A percentile compares a stretch with the other conserved stretches of the same genome.
These are phyloP conservation scores for Yarrowia osloensis DNA, from an alignment of 805 yeast genomes.

Conservation along the genomic window DNA sequence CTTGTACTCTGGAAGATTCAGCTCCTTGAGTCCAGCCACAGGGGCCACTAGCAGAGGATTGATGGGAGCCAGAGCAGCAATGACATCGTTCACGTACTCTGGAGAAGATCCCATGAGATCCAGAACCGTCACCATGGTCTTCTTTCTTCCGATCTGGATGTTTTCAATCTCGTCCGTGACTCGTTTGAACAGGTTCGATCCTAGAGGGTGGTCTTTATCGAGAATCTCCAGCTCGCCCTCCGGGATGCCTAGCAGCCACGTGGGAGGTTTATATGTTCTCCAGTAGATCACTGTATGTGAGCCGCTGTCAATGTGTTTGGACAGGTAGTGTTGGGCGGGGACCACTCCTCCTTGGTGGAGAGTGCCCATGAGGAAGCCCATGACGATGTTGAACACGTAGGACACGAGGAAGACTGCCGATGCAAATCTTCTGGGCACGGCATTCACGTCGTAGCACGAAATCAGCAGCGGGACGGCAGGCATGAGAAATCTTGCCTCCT, in stretches of 20 bases:
- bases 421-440: slow-evolving; percentile 34
- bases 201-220: slow-evolving; percentile 33
- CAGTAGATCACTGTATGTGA: slow-evolving; percentile 66
- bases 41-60: slow-evolving; percentile 40
- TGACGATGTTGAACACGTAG: slow-evolving; percentile 61
- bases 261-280: slow-evolving; percentile 93
- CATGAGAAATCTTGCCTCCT: slow-evolving; percentile 82
- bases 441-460: slow-evolving; percentile 50
- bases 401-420: slow-evolving; percentile 46
- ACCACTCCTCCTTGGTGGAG: slow-evolving; percentile 91
- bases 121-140: slow-evolving; percentile 33
- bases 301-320: slow-evolving; percentile 35
- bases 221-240: slow-evolving; percentile 36
- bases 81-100: slow-evolving; percentile 35
- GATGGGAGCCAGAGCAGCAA: not conserved
- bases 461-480: slow-evolving; percentile 76
- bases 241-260: slow-evolving; percentile 64
- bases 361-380: slow-evolving; percentile 71
- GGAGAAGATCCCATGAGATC: slow-evolving; percentile 56
- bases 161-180: slow-evolving; percentile 32
- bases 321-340: slow-evolving; percentile 52
- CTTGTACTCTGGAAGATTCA: slow-evolving; percentile 1
- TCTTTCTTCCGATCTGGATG: slow-evolving; percentile 32
- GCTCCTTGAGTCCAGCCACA: slow-evolving; percentile 33
- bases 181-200: slow-evolving; percentile 26